phyloP scores from a whole-genome alignment of 441 rosid species.

The Bocquillonia castaneifolia region DNA sequence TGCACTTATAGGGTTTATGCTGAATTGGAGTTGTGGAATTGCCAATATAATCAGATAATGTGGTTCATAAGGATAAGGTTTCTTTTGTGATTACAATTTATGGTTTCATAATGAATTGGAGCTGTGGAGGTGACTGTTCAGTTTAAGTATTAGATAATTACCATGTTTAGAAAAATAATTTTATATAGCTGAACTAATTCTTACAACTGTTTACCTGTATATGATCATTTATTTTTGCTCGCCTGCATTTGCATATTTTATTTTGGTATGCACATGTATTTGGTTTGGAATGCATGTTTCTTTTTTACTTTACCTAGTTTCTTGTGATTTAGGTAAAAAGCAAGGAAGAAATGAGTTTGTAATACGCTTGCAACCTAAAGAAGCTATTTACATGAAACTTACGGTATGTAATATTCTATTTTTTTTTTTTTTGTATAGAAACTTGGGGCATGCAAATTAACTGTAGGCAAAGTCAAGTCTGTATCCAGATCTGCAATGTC shows the following conservation, averaged over 20 bases:
- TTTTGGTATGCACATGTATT: neutral
- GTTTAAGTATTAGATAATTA: neutral
- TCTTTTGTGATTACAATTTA: neutral
- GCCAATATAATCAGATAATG: neutral
- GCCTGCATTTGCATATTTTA: neutral
- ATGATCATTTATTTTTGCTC: neutral
- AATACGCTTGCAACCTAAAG: slow-evolving; percentile 89
- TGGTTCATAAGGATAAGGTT: neutral
- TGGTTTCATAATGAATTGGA: neutral
- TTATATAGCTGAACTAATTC: neutral
- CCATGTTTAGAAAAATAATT: neutral
- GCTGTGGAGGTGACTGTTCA: neutral
- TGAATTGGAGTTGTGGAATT: slow-evolving; percentile 7
- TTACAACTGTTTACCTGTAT: neutral
- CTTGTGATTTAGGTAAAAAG: slow-evolving; percentile 53
- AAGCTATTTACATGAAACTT: slow-evolving; percentile 96
- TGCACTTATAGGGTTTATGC: neutral
- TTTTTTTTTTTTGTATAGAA: too few species aligned
- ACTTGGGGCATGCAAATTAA: too few species aligned
- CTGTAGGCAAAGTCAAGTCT: neutral
- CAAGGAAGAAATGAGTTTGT: slow-evolving; percentile 99
- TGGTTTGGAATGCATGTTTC: neutral
- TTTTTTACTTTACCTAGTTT: slow-evolving; percentile 21
- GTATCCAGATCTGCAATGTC: neutral
- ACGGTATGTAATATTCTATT: slow-evolving; percentile 71